Conservation (phyloP, 371 early-diverging fungal species). For the Blastocladiella emersonii region DNA sequence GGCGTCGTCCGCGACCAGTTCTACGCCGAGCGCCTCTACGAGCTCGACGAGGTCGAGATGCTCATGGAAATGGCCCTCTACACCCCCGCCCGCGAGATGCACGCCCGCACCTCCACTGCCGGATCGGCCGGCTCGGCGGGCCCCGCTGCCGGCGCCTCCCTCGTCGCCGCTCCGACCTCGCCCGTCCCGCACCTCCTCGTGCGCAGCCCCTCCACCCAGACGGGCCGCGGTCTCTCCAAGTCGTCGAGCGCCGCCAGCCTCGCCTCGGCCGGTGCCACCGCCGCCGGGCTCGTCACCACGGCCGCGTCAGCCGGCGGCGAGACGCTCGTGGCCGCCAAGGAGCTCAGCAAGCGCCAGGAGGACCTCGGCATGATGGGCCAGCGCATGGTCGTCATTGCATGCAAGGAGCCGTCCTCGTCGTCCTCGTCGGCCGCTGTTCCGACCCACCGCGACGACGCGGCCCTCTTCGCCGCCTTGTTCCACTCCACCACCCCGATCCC, state of each 20-base stretch:
- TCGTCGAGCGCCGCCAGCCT: background rate
- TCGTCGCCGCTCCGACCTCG: background rate
- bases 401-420: background rate
- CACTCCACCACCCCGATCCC: no score
- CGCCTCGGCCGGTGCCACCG: background rate
- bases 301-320: background rate
- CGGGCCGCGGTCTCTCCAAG: background rate
- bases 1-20: constrained; percentile 51
- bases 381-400: constrained; percentile 24
- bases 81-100: constrained; percentile 6
- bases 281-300: background rate
- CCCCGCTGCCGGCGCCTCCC: background rate
- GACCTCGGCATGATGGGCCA: constrained; percentile 54
- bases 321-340: constrained; percentile 20
- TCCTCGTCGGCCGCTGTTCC: background rate
- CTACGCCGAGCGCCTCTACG: constrained; percentile 42
- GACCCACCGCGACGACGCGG: background rate
- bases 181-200: background rate
- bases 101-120: constrained; percentile 15
- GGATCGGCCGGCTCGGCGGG: background rate
- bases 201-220: no score
- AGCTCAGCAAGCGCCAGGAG: constrained; percentile 38
- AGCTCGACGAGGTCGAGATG: constrained; percentile 21
- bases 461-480: no score
- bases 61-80: constrained; percentile 9